phyloP scores from a whole-genome alignment of 208 protist genomes.

The Jaenimonas drosophilae region DNA sequence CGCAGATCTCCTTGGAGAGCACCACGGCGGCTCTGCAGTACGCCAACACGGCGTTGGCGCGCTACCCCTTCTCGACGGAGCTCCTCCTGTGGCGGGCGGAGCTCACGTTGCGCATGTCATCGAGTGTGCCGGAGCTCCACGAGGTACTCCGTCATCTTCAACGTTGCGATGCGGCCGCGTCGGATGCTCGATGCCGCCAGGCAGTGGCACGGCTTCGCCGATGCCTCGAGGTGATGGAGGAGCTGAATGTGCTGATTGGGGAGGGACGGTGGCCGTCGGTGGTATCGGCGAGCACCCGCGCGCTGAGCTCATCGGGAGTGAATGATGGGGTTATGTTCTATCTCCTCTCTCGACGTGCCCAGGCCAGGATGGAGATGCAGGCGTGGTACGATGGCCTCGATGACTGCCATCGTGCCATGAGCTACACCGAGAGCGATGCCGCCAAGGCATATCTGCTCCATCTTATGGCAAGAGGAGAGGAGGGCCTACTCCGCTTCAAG shows the following conservation, averaged over 20 bases:
- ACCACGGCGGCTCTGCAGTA: constrained; percentile 12
- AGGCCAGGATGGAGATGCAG: constrained; percentile 15
- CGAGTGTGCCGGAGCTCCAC: constrained; percentile 13
- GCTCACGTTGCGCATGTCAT: constrained; percentile 33
- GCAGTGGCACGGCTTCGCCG: constrained; percentile 10
- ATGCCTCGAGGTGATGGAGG: constrained; percentile 9
- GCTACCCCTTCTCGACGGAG: constrained; percentile 25
- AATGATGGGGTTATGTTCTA: constrained; percentile 18
- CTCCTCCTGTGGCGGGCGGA: constrained; percentile 29
- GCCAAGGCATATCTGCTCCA: constrained; percentile 21
- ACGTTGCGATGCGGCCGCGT: constrained; percentile 8
- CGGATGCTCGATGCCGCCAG: constrained; percentile 29
- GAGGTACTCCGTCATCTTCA: constrained; percentile 16
- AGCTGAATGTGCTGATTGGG: constrained; percentile 7
- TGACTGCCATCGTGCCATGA: constrained; percentile 29
- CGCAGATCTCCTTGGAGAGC: constrained; percentile 25
- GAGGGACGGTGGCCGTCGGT: constrained; percentile 9
- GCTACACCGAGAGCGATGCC: constrained; percentile 9
- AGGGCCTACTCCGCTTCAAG: constrained; percentile 35
- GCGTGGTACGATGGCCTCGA: constrained; percentile 46
- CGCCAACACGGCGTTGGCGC: constrained; percentile 8
- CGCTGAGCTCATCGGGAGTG: neutral
- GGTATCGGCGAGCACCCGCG: constrained; percentile 11
- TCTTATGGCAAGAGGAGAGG: constrained; percentile 36
- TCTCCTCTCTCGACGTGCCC: constrained; percentile 21